A percentile compares a stretch with the other conserved stretches of the same genome.
Evolutionary conservation across 164 flowering plant species (phyloP).

Genomic region (Magnolia sinica): DNA sequence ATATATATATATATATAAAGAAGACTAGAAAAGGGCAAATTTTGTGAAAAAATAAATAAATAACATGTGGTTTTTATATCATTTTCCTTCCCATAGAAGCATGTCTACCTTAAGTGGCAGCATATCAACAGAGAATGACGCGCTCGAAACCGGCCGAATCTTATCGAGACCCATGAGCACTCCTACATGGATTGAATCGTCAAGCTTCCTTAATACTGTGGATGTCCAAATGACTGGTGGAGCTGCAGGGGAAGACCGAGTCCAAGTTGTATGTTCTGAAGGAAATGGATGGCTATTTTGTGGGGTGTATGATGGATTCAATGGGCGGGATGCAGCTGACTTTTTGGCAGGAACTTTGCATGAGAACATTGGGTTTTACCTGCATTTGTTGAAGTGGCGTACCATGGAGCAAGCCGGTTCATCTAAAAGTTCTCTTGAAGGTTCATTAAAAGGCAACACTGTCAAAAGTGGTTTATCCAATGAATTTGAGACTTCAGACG

Average conservation of each 20-base stretch:
- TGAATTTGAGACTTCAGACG: slow-evolving; percentile 8
- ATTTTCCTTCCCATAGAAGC: slow-evolving; percentile 22
- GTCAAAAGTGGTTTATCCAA: slow-evolving; percentile 7
- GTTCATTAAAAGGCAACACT: slow-evolving; percentile 7
- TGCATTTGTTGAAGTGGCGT: slow-evolving; percentile 25
- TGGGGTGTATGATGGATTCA: slow-evolving; percentile 32
- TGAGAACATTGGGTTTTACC: slow-evolving; percentile 28
- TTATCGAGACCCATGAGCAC: slow-evolving; percentile 24
- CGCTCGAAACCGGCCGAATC: slow-evolving; percentile 15
- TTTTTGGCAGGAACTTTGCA: slow-evolving; percentile 25
- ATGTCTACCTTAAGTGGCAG: slow-evolving; percentile 20
- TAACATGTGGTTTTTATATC: slow-evolving; percentile 14
- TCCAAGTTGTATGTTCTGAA: slow-evolving; percentile 30
- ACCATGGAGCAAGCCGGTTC: slow-evolving; percentile 10
- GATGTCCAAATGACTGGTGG: slow-evolving; percentile 32
- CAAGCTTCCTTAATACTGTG: slow-evolving; percentile 25
- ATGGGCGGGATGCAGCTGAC: slow-evolving; percentile 32
- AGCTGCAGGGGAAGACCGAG: slow-evolving; percentile 32
- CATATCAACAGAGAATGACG: slow-evolving; percentile 14
- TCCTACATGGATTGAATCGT: slow-evolving; percentile 22
- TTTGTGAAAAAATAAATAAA: too few relatives aligned
- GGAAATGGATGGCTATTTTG: slow-evolving; percentile 31
- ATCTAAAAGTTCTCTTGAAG: neutral
- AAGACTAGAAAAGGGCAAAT: slow-evolving; percentile 6
- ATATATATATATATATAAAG: too few relatives aligned